These are phyloP conservation scores for Colletotrichum euphorbiae DNA, from an alignment of 2,329 filamentous ascomycete genomes.

Conservation along the genomic window DNA sequence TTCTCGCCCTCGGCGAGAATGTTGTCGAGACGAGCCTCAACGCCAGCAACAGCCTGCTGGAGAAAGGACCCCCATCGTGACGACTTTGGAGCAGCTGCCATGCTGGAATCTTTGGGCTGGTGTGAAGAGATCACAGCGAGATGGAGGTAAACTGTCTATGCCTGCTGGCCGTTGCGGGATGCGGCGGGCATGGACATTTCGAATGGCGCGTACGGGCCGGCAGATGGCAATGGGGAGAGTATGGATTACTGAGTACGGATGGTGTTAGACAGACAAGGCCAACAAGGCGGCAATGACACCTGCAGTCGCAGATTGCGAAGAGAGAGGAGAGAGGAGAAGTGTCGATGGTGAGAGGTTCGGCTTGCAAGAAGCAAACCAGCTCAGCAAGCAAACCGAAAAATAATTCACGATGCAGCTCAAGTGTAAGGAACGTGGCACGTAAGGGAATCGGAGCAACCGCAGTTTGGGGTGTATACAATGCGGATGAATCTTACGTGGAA, in stretches of 20 bases:
- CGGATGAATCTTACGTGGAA: slow-evolving; percentile 13
- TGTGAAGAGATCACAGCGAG: slow-evolving; percentile 46
- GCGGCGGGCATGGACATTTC: slow-evolving; percentile 28
- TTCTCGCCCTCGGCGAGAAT: slow-evolving; percentile 84
- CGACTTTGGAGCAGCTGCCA: slow-evolving; percentile 64
- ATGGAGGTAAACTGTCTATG: slow-evolving; percentile 3
- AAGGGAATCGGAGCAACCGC: slow-evolving; percentile 32
- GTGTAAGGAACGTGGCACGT: slow-evolving; percentile 25
- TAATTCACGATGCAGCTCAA: neutral
- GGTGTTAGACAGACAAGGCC: neutral
- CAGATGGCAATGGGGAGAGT: neutral
- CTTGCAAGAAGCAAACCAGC: neutral
- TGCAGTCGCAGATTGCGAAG: neutral
- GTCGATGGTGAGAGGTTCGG: neutral
- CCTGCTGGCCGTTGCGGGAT: slow-evolving; percentile 27
- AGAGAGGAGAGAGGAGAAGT: neutral
- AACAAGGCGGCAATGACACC: neutral
- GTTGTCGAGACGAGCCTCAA: slow-evolving; percentile 92
- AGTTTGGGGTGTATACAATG: neutral
- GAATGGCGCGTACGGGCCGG: slow-evolving; percentile 20
- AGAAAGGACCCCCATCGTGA: slow-evolving; percentile 84
- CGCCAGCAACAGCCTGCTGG: slow-evolving; percentile 89
- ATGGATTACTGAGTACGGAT: neutral
- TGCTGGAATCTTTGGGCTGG: slow-evolving; percentile 44
- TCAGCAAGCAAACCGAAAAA: neutral